Evolutionary conservation across 148 eudicot species (phyloP), one percentile per base, ranked within the genome.

Genomic region (Amaranthus palmeri): DNA sequence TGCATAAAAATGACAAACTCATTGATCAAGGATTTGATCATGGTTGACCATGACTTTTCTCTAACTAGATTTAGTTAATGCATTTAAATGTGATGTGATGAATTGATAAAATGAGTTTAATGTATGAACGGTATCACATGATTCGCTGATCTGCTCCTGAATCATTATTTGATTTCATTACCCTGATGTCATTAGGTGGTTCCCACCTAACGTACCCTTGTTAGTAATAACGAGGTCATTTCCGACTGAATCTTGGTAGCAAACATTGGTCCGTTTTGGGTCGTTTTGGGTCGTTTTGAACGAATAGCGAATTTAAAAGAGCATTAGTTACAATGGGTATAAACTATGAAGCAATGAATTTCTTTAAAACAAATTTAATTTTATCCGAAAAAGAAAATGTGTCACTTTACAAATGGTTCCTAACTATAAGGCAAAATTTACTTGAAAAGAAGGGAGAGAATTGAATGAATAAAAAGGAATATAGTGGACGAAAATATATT

Each of bases 381-480:
- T 36, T 25, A 53, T 25, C 42, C 48, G 9, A 66, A 44, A 18
- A 72, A 59, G 49, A 41, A 18, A 42, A 58, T 25, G 67, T 57
- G 54, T 59, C 50, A 69, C 63, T 78, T 62, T 69, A 74, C 81
- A 70, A 44, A 67, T 43, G 72, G 57, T 45, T 59, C 63, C 59
- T 63, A 58, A 61, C 40, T 36, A 59, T 14, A 13, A 63, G 61
- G 65, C 42, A 42, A 13, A 8, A 17, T 40, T 49, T 68, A 9
- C 49, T 18, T 18, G 8, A 10, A 58, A 65, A 15, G 61, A 42
- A 15, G 61, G 49, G 58, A 10, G 76, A 54, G 56, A 74, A 49
- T 40, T 69, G 67, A 71, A 80, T 72, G 59, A 71, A 80, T 44
- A 71, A 61, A 71, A 55, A 66, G 57, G 72, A n/a, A 66, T 58